These are phyloP conservation scores for Globisporangium orthogonon DNA, from an alignment of 352 stramenopile species.

Conservation along the genomic window DNA sequence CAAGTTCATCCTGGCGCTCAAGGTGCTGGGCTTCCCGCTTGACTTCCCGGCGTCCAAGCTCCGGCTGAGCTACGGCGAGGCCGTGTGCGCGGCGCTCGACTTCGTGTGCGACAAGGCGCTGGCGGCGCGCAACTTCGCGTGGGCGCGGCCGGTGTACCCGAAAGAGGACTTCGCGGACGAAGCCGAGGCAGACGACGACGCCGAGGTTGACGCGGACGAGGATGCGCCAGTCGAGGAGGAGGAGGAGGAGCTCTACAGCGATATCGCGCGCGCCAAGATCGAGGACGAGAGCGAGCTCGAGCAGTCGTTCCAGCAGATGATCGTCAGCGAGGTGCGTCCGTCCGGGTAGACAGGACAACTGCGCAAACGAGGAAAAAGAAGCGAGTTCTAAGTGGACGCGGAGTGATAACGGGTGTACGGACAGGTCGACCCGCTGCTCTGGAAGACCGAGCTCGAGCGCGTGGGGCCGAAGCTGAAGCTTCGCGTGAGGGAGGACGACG, in stretches of 20 bases:
- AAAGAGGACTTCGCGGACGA: constrained; percentile 71
- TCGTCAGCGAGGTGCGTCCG: constrained; percentile 44
- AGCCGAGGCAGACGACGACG: constrained; percentile 46
- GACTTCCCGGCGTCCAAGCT: constrained; percentile 79
- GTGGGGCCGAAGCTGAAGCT: constrained; percentile 70
- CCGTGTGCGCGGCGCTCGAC: constrained; percentile 61
- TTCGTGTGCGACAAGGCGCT: constrained; percentile 84
- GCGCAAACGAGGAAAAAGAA: too few species aligned
- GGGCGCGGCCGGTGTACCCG: constrained; percentile 60
- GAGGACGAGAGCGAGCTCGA: constrained; percentile 50
- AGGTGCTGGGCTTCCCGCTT: constrained; percentile 74
- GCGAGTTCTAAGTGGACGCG: neutral
- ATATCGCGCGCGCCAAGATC: constrained; percentile 35
- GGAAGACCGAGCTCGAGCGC: constrained; percentile 82
- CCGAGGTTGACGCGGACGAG: constrained; percentile 33
- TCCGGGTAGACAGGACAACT: too few species aligned
- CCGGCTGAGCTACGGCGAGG: constrained; percentile 72
- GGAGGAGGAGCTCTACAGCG: constrained; percentile 38
- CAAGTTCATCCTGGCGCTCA: constrained; percentile 82
- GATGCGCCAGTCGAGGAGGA: constrained; percentile 13
- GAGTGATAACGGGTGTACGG: neutral
- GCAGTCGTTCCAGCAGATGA: constrained; percentile 82
- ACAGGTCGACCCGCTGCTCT: constrained; percentile 64
- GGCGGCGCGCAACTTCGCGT: constrained; percentile 49
- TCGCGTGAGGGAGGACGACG: constrained; percentile 41